Base-by-base conservation (phyloP, 371 early-diverging fungal species). In the Syncephalis plumigaleata region DNA sequence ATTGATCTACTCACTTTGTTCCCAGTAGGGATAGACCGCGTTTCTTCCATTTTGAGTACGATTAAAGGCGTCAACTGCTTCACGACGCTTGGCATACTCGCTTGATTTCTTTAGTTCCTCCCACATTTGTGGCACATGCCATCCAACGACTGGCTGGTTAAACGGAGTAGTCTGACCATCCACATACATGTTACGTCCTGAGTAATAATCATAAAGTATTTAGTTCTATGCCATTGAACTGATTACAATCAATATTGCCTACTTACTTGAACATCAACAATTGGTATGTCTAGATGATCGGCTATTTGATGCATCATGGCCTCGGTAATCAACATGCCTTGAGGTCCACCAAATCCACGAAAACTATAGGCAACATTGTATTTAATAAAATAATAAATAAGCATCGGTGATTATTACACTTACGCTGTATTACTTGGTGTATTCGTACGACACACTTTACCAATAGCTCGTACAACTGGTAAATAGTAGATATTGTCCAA, bases 341-440 rank as follows among this genome's bases (percentile, higher is more conserved):
- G 84, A 42, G 84, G 81, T 21, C 74, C 75, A 45, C 83, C 83
- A 53, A 80, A 82, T 20, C 80, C 71, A 50, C 83, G 69, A 67
- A 80, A 74, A 23, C 24, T 22, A 44, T 15, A 17, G 16, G 16
- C 2, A 31, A 31, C 11, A 7, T 7, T 15, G 15, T 38, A 38
- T 22, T n/a, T 42, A 47, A 43, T 42, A 1, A 47, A 44, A n/a
- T n/a, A n/a, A 49, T 8, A 47, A 50, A 42, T 49, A 1, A 16
- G 1, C 46, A 25, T 46, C 49, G 17, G 47, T 56, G 17, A 44
- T 49, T 39, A 45, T 9, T n/a, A n/a, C 7, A 25, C 64, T 8
- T 39, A 39, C 1, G 87, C 84, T 9, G 84, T 84, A 61, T 83
- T 84, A 46, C 78, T 72, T 50, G 73, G 75, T 36, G 73, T 62